These are phyloP conservation scores for Dioszegia hungarica DNA, from an alignment of 768 basidiomycete species.

Conservation along the genomic window DNA sequence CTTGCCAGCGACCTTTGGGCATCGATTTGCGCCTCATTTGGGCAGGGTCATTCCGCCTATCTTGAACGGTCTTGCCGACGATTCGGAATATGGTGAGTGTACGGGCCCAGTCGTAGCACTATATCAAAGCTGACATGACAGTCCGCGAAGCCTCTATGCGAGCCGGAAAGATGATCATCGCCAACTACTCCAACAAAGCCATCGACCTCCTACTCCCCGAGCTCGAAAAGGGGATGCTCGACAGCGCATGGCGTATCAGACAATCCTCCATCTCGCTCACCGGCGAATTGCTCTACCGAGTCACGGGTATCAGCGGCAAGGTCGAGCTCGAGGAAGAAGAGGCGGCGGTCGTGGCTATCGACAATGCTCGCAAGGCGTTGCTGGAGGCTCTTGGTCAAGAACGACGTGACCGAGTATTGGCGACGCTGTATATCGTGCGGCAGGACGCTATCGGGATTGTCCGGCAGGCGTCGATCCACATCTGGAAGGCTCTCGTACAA, in stretches of 20 bases:
- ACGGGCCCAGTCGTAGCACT: background rate
- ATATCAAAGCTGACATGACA: conserved; percentile 2
- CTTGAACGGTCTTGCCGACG: conserved; percentile 80
- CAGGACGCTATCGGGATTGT: conserved; percentile 88
- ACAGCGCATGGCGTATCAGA: conserved; percentile 91
- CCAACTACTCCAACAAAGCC: conserved; percentile 84
- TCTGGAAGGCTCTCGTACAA: conserved; percentile 96
- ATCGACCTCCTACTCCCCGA: conserved; percentile 91
- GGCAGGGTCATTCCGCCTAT: conserved; percentile 92
- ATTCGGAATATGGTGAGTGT: conserved; percentile 66
- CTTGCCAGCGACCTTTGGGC: conserved; percentile 91
- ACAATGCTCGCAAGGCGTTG: conserved; percentile 77
- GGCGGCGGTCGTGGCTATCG: conserved; percentile 65
- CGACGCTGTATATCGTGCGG: conserved; percentile 83
- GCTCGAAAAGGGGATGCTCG: conserved; percentile 90
- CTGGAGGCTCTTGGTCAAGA: conserved; percentile 82
- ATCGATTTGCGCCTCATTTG: conserved; percentile 91
- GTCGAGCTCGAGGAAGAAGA: conserved; percentile 61
- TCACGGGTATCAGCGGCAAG: conserved; percentile 92
- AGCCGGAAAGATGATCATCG: conserved; percentile 96
- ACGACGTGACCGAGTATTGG: conserved; percentile 82
- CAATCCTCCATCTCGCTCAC: conserved; percentile 94
- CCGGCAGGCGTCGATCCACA: conserved; percentile 83
- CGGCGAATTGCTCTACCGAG: conserved; percentile 91
- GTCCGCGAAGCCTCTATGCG: conserved; percentile 97